A percentile compares a stretch with the other conserved stretches of the same genome.
Evolutionary conservation across 2,329 filamentous ascomycete species (phyloP).

Genomic region (Calycina herbarum): DNA sequence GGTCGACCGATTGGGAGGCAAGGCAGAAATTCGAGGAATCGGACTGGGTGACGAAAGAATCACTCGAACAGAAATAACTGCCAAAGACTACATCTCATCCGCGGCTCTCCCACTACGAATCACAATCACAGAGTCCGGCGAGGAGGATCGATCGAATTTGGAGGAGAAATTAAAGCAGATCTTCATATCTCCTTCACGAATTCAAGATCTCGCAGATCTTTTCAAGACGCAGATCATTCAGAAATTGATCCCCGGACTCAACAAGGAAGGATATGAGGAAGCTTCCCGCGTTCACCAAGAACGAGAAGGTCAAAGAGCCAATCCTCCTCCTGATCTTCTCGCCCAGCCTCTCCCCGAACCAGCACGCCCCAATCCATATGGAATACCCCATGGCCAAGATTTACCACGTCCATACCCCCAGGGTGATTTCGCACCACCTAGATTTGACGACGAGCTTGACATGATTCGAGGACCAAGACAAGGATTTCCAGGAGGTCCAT

Average conservation of each 20-base stretch:
- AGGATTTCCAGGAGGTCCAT: slow-evolving; percentile 44
- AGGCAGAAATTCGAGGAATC: slow-evolving; percentile 80
- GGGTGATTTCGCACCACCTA: slow-evolving; percentile 79
- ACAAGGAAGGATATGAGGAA: slow-evolving; percentile 74
- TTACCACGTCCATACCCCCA: slow-evolving; percentile 64
- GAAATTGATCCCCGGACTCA: slow-evolving; percentile 74
- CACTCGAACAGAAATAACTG: slow-evolving; percentile 70
- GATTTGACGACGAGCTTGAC: slow-evolving; percentile 91
- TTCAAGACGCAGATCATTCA: slow-evolving; percentile 82
- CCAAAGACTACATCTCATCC: slow-evolving; percentile 72
- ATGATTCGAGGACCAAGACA: slow-evolving; percentile 65
- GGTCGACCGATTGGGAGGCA: slow-evolving; percentile 76
- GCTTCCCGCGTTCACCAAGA: slow-evolving; percentile 44
- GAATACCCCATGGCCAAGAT: slow-evolving; percentile 64
- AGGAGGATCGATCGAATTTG: slow-evolving; percentile 54
- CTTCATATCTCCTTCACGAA: slow-evolving; percentile 72
- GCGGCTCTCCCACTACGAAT: slow-evolving; percentile 57
- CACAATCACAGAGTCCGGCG: slow-evolving; percentile 45
- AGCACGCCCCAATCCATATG: slow-evolving; percentile 66
- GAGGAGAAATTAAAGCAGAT: slow-evolving; percentile 53
- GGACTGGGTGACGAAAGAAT: slow-evolving; percentile 80
- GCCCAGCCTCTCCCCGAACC: slow-evolving; percentile 55
- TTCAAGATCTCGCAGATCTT: slow-evolving; percentile 68
- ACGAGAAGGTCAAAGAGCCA: slow-evolving; percentile 44
- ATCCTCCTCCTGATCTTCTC: slow-evolving; percentile 43